Evolutionary conservation across 192 early-diverging fungal genomes (phyloP), one percentile per base, ranked within the genome.

Genomic region (Backusella australiensis): DNA sequence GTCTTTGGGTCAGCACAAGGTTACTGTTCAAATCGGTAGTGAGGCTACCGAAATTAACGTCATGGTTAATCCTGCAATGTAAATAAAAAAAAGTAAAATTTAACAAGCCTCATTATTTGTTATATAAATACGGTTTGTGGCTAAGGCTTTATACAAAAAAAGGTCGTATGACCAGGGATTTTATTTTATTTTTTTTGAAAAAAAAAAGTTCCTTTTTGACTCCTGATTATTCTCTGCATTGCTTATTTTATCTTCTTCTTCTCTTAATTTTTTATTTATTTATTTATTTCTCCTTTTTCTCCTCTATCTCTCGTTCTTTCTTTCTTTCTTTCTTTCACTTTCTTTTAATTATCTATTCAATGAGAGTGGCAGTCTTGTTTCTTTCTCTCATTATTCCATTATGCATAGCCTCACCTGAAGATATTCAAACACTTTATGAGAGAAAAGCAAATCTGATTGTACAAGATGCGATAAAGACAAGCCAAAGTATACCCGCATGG

Each of bases 1-100:
- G 36, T 66, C 71, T 8, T 46, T 82, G 3, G 82, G 82, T 34
- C 32, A 77, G 6, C 77, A 83, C 32, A 39, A 32, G 7, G 39
- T 79, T 9, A 46, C 53, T 6, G 70, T 83, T 41, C 44, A 74
- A 52, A 38, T 73, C n/a, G 80, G 76, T 19, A 23, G 78, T 15
- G 38, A 73, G 15, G 21, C 76, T n/a, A 59, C 73, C 41, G 49
- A 72, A 19, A 69, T 78, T 12, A 71, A 72, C 5, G 72, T 81
- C 1, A 41, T 72, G 42, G 76, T 81, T 3, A 74, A 69, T 0
- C 23, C 73, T 32, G 69, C 67, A 75, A 46, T 71, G 49, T 68
- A 67, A 78, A 68, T 53, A 69, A 26, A 36, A 26, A 36, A 49
- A 34, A 49, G 49, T 49, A 49, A n/a, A n/a, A 19, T 17, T 19